Base-by-base conservation (phyloP, 2,329 filamentous ascomycete species). In the Eurotiales sp. region DNA sequence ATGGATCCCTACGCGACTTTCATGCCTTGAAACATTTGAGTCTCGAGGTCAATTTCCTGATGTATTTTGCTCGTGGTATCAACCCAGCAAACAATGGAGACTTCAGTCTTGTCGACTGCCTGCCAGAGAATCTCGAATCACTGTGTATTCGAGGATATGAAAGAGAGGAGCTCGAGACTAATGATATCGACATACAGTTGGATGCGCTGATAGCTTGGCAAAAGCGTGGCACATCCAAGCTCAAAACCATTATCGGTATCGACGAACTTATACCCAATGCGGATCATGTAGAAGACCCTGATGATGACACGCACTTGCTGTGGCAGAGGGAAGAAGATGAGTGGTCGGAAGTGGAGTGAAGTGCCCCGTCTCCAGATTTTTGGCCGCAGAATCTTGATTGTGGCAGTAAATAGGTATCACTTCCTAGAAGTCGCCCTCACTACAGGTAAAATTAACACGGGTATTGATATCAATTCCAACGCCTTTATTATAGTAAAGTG, bases 91-190 rank as follows among this genome's bases (percentile, higher is more conserved):
- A 36, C 3, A 15, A 19, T 21, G 43, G 40, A 21, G 19, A 25
- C 19, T n/a, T 52, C 17, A 43, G 17, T 4, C 50, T 52, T 27
- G 43, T 37, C 27, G 50, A 47, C 32, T 34, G 42, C 3, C 46
- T 52, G 29, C 43, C 50, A 23, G 22, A 30, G 3, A 21, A 17
- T 17, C 39, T 47, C 8, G 50, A 47, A 47, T 52, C 43, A 7
- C 37, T 52, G 21, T 36, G 19, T 39, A 42, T 52, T 30, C 37
- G 36, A 37, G 50, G 50, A 12, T 52, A 52, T 21, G n/a, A 47
- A 17, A 47, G 40, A 46, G 43, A 36, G 7, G 8, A n/a, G 22
- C 25, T 27, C 14, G 6, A 19, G 15, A 32, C 46, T 29, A 40
- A 34, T 43, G 50, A 52, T 39, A n/a, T n/a, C n/a, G n/a, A n/a